Conservation (phyloP, 2,329 filamentous ascomycete species). For the Calonectria montana region DNA sequence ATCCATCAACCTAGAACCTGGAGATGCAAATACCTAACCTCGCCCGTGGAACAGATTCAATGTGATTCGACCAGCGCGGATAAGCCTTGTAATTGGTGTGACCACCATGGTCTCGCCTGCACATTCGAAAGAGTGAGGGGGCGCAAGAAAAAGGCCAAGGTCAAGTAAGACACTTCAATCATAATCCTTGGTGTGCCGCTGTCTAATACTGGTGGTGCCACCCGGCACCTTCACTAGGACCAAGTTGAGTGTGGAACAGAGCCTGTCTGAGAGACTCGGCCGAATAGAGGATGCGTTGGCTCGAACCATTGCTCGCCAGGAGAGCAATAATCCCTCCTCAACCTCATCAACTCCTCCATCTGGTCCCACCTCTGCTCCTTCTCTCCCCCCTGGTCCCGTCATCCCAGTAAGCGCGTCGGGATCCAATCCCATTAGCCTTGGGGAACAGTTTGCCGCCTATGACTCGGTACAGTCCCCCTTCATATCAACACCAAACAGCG, state of each 20-base stretch:
- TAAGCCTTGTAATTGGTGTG: slow-evolving; percentile 20
- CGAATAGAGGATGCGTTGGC: slow-evolving; percentile 37
- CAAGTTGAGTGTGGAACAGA: slow-evolving; percentile 30
- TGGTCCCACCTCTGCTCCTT: background rate
- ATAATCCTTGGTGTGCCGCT: background rate
- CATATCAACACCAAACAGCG: slow-evolving; percentile 10
- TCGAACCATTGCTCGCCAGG: slow-evolving; percentile 27
- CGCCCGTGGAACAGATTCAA: slow-evolving; percentile 9
- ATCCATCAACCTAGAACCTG: background rate
- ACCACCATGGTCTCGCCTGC: slow-evolving; percentile 17
- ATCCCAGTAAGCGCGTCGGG: background rate
- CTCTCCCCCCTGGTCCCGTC: background rate
- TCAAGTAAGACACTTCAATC: slow-evolving; percentile 27
- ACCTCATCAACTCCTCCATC: slow-evolving; percentile 12
- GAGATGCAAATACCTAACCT: background rate
- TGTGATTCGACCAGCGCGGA: slow-evolving; percentile 14
- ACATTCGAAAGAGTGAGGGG: slow-evolving; percentile 40
- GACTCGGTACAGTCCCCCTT: slow-evolving; percentile 16
- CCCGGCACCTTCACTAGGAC: slow-evolving; percentile 14
- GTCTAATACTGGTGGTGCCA: slow-evolving; percentile 1
- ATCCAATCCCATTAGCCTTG: slow-evolving; percentile 13
- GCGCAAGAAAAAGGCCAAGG: slow-evolving; percentile 29
- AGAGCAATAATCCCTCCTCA: background rate
- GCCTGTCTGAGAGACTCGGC: slow-evolving; percentile 33
- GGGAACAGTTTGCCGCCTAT: slow-evolving; percentile 13